Percentiles rank a stretch among this genome's conserved stretches.
Conservation (phyloP, 2,329 filamentous ascomycete genomes). For the Calonectria pseudoreteaudii region DNA sequence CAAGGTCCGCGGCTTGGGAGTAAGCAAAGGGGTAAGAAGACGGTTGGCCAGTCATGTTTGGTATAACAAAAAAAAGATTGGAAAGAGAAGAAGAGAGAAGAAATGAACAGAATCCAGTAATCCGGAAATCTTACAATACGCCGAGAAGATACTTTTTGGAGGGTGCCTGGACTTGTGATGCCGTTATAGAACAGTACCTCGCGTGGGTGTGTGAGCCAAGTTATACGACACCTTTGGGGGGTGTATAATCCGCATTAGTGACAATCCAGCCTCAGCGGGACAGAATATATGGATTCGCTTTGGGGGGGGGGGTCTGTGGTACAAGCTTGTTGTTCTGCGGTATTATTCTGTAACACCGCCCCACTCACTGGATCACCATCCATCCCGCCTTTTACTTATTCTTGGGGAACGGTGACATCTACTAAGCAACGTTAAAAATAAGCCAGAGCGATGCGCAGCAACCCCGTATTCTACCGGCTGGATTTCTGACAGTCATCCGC, state of each 20-base stretch:
- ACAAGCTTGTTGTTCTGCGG: background rate
- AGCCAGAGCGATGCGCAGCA: background rate
- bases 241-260: background rate
- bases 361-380: background rate
- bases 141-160: background rate
- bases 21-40: conserved; percentile 32
- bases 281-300: no score
- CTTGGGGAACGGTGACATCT: background rate
- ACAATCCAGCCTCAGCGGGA: background rate
- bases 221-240: background rate
- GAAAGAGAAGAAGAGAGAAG: background rate
- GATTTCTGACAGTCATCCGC: background rate
- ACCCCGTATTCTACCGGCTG: background rate
- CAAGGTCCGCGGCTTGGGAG: conserved; percentile 31
- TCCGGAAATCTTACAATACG: background rate
- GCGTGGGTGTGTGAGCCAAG: background rate
- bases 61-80: background rate
- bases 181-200: background rate
- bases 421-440: background rate
- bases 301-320: no score
- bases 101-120: no score
- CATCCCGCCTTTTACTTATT: background rate
- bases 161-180: background rate
- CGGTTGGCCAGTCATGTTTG: background rate
- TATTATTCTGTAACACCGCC: background rate